These are phyloP conservation scores for Chlorella sp. DNA, from an alignment of 139 green algal genomes.

Conservation along the genomic window DNA sequence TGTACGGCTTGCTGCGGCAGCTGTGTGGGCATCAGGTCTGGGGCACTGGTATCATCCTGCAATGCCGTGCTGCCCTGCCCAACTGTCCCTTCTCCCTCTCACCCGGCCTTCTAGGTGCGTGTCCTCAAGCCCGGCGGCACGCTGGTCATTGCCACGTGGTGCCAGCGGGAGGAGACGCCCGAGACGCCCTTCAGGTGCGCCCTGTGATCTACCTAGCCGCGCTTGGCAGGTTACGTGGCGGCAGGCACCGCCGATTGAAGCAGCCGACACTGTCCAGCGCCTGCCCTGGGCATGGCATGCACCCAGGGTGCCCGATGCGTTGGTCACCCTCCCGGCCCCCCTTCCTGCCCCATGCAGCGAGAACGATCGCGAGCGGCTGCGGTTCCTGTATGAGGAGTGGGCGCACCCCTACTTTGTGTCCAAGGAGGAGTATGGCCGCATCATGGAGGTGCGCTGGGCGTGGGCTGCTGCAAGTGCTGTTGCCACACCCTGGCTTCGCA, in stretches of 20 bases:
- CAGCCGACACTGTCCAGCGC: neutral
- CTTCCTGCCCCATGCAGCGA: slow-evolving; percentile 37
- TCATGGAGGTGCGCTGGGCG: neutral
- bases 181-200: slow-evolving; percentile 55
- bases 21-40: no score
- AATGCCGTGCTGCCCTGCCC: neutral
- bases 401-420: slow-evolving; percentile 97
- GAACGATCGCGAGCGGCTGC: slow-evolving; percentile 78
- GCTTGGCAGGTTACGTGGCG: no score
- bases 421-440: slow-evolving; percentile 83
- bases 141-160: slow-evolving; percentile 91
- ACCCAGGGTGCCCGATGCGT: neutral
- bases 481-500: no score
- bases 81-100: no score
- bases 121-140: slow-evolving; percentile 91
- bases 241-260: no score
- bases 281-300: neutral
- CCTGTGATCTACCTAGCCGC: no score
- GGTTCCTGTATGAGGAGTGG: slow-evolving; percentile 97
- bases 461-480: no score
- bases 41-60: no score
- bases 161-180: slow-evolving; percentile 85
- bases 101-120: slow-evolving; percentile 31
- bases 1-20: no score
- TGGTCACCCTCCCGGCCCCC: neutral